These are phyloP conservation scores for Zymoseptoria passerinii DNA, from an alignment of 2,329 filamentous ascomycete genomes.

Conservation along the genomic window DNA sequence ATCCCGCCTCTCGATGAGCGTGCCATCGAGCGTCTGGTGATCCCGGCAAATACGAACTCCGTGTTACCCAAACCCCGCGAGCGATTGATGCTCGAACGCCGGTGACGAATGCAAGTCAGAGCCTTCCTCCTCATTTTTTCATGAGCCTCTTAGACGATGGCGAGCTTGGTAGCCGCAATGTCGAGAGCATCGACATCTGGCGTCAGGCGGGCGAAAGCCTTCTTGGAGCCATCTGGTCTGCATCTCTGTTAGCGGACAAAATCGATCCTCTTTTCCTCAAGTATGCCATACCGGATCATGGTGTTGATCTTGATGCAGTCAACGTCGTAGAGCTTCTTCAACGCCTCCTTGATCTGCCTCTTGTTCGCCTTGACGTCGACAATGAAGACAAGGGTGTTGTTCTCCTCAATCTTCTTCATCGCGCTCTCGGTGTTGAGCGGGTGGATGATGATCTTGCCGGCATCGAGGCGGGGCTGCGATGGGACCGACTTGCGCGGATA, in stretches of 20 bases:
- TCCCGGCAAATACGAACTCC: conserved; percentile 5
- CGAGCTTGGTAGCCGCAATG: conserved; percentile 98
- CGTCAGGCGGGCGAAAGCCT: conserved; percentile 94
- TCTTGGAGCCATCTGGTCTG: conserved; percentile 94
- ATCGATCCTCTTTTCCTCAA: conserved; percentile 6
- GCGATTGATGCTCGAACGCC: conserved; percentile 14
- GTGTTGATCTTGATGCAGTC: conserved; percentile 99
- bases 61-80: conserved; percentile 5
- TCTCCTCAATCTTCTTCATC: conserved; percentile 99
- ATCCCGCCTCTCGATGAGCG: conserved; percentile 5
- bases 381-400: conserved; percentile 74
- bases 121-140: conserved; percentile 2
- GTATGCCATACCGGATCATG: conserved; percentile 68
- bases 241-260: neutral
- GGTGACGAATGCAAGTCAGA: conserved; percentile 34
- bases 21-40: conserved; percentile 1
- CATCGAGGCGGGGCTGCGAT: conserved; percentile 83
- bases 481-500: conserved; percentile 95
- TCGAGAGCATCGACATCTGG: conserved; percentile 96
- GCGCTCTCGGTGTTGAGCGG: conserved; percentile 99
- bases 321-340: conserved; percentile 99
- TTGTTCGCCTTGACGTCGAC: conserved; percentile 78
- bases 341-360: conserved; percentile 94
- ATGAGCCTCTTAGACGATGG: conserved; percentile 67
- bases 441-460: conserved; percentile 96